These are phyloP conservation scores for Oryza nivara DNA, from an alignment of 176 grass and related monocot species.

Conservation along the genomic window DNA sequence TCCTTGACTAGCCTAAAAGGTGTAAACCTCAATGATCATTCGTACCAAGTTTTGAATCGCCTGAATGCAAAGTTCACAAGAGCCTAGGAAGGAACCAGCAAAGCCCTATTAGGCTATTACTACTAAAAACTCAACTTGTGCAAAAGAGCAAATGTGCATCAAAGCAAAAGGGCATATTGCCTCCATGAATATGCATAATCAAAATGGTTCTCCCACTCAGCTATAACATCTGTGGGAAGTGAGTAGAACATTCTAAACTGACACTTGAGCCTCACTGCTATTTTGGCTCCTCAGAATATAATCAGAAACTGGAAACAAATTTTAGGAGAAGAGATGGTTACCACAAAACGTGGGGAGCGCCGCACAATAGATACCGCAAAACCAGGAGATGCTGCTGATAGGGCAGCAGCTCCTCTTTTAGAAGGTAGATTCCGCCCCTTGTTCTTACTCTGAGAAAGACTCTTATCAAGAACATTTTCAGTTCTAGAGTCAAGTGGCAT, in stretches of 20 bases:
- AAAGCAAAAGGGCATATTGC: not conserved
- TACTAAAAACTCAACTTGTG: not conserved
- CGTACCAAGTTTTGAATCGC: not conserved
- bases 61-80: not conserved
- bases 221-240: not conserved
- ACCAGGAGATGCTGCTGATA: slow-evolving; percentile 37
- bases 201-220: not conserved
- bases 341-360: slow-evolving; percentile 54
- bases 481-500: slow-evolving; percentile 37
- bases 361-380: slow-evolving; percentile 31
- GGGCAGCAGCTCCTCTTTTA: slow-evolving; percentile 34
- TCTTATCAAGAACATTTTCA: slow-evolving; percentile 33
- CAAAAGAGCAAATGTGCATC: not conserved
- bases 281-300: not conserved
- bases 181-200: not conserved
- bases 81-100: not conserved
- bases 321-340: slow-evolving; percentile 44
- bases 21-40: not conserved
- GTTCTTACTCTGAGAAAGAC: slow-evolving; percentile 30
- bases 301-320: not conserved
- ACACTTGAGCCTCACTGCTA: not conserved
- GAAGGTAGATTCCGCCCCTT: slow-evolving; percentile 45
- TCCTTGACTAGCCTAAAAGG: not conserved
- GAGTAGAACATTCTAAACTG: slow-evolving; percentile 12
- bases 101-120: not conserved